These are phyloP conservation scores for Cryphonectria carpinicola DNA, from an alignment of 2,329 filamentous ascomycete genomes.

Conservation along the genomic window DNA sequence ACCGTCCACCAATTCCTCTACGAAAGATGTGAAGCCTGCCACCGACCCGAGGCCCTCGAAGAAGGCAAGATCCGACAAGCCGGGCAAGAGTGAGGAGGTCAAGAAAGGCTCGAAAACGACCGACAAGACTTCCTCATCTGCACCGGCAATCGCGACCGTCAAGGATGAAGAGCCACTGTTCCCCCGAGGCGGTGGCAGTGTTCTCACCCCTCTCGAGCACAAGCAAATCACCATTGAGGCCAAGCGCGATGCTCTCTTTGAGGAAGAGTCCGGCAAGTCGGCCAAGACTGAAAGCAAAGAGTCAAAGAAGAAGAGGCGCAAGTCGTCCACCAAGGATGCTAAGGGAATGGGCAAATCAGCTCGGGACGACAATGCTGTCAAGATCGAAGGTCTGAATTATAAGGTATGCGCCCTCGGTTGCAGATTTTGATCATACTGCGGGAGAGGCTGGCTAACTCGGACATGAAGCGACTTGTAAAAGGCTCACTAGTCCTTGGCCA, in stretches of 20 bases:
- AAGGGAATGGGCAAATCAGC: constrained; percentile 53
- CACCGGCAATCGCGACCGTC: constrained; percentile 46
- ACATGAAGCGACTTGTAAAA: constrained; percentile 71
- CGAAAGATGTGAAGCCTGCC: constrained; percentile 53
- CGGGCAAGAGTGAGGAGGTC: constrained; percentile 38
- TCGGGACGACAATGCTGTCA: constrained; percentile 62
- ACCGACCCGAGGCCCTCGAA: constrained; percentile 54
- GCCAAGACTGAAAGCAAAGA: constrained; percentile 48
- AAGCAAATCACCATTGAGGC: constrained; percentile 96
- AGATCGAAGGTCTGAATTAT: constrained; percentile 85
- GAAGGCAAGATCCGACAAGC: constrained; percentile 46
- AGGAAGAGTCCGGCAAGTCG: constrained; percentile 68
- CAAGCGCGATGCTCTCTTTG: constrained; percentile 87
- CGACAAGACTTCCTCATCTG: constrained; percentile 27
- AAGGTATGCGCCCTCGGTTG: constrained; percentile 61
- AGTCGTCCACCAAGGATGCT: constrained; percentile 54
- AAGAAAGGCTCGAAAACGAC: constrained; percentile 34
- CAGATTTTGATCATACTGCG: constrained; percentile 24
- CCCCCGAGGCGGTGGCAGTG: constrained; percentile 86
- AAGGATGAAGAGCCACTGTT: constrained; percentile 88
- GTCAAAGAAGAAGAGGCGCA: constrained; percentile 61
- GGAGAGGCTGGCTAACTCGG: constrained; percentile 15
- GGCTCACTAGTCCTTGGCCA: constrained; percentile 89
- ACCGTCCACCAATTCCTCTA: constrained; percentile 53
- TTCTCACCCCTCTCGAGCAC: constrained; percentile 90